Conservation (phyloP, 2,329 filamentous ascomycete species). For the Aureobasidium musti region DNA sequence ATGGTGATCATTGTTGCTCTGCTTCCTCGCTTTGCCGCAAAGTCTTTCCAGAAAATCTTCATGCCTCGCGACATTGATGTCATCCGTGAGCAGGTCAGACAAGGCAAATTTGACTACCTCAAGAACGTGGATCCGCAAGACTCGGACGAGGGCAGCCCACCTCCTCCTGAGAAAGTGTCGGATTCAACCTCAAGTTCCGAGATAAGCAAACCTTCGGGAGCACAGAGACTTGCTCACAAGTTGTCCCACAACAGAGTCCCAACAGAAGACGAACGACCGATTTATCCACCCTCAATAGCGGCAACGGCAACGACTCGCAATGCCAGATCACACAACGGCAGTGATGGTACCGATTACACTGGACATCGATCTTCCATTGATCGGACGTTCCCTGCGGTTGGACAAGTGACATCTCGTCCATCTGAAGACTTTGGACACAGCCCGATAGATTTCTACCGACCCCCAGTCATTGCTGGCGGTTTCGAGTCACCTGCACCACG, state of each 20-base stretch:
- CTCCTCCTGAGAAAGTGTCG: slow-evolving; percentile 46
- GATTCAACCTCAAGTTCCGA: slow-evolving; percentile 63
- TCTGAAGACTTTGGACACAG: slow-evolving; percentile 22
- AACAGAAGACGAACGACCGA: slow-evolving; percentile 84
- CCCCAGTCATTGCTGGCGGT: slow-evolving; percentile 1
- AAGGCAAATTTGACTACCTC: slow-evolving; percentile 79
- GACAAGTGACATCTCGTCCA: slow-evolving; percentile 27
- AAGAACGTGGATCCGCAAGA: slow-evolving; percentile 54
- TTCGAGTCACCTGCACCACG: slow-evolving; percentile 22
- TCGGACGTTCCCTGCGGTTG: slow-evolving; percentile 44
- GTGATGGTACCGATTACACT: slow-evolving; percentile 91
- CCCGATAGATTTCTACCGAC: slow-evolving; percentile 34
- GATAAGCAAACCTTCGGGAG: slow-evolving; percentile 46
- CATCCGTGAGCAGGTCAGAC: slow-evolving; percentile 83
- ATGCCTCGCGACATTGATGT: slow-evolving; percentile 92
- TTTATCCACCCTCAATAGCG: slow-evolving; percentile 88
- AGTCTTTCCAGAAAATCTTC: slow-evolving; percentile 90
- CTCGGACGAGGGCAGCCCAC: slow-evolving; percentile 47
- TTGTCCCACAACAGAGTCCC: slow-evolving; percentile 53
- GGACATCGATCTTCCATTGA: slow-evolving; percentile 48
- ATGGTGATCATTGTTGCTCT: slow-evolving; percentile 80
- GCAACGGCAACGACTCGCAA: slow-evolving; percentile 76
- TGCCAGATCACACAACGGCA: slow-evolving; percentile 81
- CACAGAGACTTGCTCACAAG: slow-evolving; percentile 47
- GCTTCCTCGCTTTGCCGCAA: slow-evolving; percentile 82